phyloP scores from a whole-genome alignment of 768 basidiomycete species.

The Lenzites betulinus region DNA sequence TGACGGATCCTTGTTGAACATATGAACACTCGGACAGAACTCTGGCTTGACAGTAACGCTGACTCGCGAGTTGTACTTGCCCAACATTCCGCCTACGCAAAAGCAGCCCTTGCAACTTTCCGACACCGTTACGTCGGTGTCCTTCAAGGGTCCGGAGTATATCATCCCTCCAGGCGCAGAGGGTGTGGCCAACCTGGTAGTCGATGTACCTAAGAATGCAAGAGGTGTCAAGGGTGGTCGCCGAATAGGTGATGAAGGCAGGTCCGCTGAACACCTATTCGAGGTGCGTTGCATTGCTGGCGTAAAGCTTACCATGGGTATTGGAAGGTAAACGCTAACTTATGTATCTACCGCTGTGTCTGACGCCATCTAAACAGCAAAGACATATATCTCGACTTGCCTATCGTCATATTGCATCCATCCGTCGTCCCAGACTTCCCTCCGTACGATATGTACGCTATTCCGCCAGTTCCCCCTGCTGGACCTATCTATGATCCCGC shows the following conservation, averaged over 20 bases:
- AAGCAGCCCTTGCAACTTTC: conserved; percentile 59
- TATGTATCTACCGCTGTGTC: conserved; percentile 1
- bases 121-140: conserved; percentile 67
- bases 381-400: conserved; percentile 65
- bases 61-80: conserved; percentile 60
- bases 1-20: conserved; percentile 1
- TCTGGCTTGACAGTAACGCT: conserved; percentile 63
- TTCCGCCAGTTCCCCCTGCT: conserved; percentile 24
- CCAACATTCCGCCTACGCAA: conserved; percentile 41
- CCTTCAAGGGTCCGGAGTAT: conserved; percentile 77
- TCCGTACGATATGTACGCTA: conserved; percentile 24
- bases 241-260: conserved; percentile 53
- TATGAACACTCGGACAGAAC: conserved; percentile 47
- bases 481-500: conserved; percentile 17
- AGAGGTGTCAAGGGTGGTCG: conserved; percentile 65
- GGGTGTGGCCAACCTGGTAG: conserved; percentile 76
- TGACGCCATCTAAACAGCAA: conserved; percentile 49
- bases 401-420: conserved; percentile 66
- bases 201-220: conserved; percentile 72
- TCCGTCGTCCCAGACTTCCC: conserved; percentile 50
- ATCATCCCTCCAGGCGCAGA: conserved; percentile 72
- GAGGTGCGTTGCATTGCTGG: conserved; percentile 66
- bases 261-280: conserved; percentile 56
- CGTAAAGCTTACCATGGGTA: conserved; percentile 69
- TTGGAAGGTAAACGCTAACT: conserved; percentile 53